Evolutionary conservation across 2,329 filamentous ascomycete species (phyloP).

Genomic region (Colletotrichum lindemuthianum): DNA sequence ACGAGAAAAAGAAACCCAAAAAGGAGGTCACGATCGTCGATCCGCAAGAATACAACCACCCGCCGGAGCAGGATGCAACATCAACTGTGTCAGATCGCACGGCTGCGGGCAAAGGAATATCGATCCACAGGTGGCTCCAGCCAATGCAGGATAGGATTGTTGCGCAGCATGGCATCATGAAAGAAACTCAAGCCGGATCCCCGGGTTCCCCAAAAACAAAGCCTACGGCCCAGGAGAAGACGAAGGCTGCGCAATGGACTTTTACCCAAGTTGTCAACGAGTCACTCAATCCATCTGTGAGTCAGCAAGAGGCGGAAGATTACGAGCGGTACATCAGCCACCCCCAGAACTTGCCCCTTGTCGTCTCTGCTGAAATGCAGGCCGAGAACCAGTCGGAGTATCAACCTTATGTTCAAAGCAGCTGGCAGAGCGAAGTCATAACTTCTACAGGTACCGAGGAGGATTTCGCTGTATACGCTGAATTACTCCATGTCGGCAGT

Average conservation of each 20-base stretch:
- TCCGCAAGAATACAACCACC: conserved; percentile 55
- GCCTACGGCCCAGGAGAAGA: conserved; percentile 75
- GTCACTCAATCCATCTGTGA: conserved; percentile 86
- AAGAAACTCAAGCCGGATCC: conserved; percentile 50
- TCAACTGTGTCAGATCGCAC: conserved; percentile 28
- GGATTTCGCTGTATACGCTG: conserved; percentile 77
- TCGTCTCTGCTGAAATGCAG: conserved; percentile 75
- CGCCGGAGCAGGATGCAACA: conserved; percentile 43
- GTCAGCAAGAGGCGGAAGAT: conserved; percentile 79
- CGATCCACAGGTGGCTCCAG: conserved; percentile 71
- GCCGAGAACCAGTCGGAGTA: conserved; percentile 74
- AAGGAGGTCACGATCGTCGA: conserved; percentile 79
- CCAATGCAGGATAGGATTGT: conserved; percentile 42
- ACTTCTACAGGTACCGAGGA: conserved; percentile 63
- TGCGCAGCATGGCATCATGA: conserved; percentile 65
- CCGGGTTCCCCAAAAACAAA: conserved; percentile 55
- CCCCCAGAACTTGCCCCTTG: conserved; percentile 87
- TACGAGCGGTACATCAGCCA: conserved; percentile 91
- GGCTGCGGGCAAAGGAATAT: conserved; percentile 52
- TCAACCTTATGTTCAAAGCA: conserved; percentile 80
- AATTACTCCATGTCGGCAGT: conserved; percentile 80
- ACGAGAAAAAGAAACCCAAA: conserved; percentile 69
- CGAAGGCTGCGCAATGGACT: conserved; percentile 86
- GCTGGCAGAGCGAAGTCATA: conserved; percentile 68
- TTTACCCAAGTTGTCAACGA: conserved; percentile 87